Base-by-base conservation (phyloP, 169 alveolate species). In the Cryptosporidium felis region DNA sequence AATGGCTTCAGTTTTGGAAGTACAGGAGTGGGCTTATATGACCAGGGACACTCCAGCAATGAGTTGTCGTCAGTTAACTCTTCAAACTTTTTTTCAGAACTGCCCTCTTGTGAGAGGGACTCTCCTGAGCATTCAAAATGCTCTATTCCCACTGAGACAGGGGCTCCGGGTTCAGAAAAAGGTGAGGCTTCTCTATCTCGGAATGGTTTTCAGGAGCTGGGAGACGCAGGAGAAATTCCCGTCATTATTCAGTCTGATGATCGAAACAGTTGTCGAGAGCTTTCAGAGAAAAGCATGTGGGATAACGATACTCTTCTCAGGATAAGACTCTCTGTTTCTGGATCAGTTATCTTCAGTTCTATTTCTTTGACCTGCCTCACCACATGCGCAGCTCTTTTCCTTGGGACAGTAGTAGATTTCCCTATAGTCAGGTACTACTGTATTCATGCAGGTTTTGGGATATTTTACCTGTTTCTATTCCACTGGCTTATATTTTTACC, bases 401-500 rank as follows among this genome's bases (percentile, higher is more conserved):
- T 74, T 28, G 85, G 85, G 30, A 74, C 85, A 38, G 67, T 74
- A 23, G 85, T 74, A 1, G 85, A 74, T 12, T 74, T 74, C 59
- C 85, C 85, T 38, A 74, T 74, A 0, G 85, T 74, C 3, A 46
- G 85, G n/a, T 74, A 74, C 21, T 74, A 74, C 44, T 74, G 85
- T n/a, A 74, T 74, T 30, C 85, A 74, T 23, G 85, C 85, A 5
- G 85, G 85, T 3, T 74, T 74, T 53, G 85, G 85, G 21, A 74
- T 74, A 38, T 10, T 74, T 6, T 74, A 74, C 56, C 65, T 74
- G 16, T 74, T 74, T 10, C 26, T 74, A 14, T 74, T 74, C 42
- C 85, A 74, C 46, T 74, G 85, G 85, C 21, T 74, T 1, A 74
- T 74, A 23, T 74, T 74, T 59, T 59, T 74, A 21, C 85, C 85